Evolutionary conservation across 306 rosid genomes (phyloP), one percentile per base, ranked within the genome.

Genomic region (Begonia fuchsioides): DNA sequence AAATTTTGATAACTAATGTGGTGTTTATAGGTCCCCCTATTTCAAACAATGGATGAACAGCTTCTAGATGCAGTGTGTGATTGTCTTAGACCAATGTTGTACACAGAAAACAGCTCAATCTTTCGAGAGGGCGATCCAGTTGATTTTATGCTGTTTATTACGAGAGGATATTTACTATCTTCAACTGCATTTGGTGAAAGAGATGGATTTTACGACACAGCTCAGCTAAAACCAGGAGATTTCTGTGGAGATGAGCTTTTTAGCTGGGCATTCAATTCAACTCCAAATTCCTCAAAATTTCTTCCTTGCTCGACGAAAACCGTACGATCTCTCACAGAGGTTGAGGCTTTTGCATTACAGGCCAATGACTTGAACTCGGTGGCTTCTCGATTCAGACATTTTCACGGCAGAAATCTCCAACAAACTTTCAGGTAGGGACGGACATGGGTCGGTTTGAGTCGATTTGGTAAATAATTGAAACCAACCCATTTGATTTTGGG

Each of bases 171-270:
- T 35, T 63, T 90, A 0, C 59, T 66, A 8, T 70, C 82, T 10
- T 52, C 47, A 56, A 85, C 84, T 16, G 74, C 87, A 17, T 74
- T 77, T 57, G 92, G 85, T 38, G 90, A 92, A 60, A 75, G 77
- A 63, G 79, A 82, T 12, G 92, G 90, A 63, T 71, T 73, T 63
- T 77, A 79, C 55, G 74, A 75, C 69, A 50, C 71, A 0, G 70
- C 38, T 47, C 54, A 17, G 56, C 78, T 90, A 1, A 79, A 73
- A 38, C 72, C 92, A 19, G 97, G 97, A 35, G 94, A 84, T 20
- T 90, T 90, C 47, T 90, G 97, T 55, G 97, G 97, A 32, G 97
- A 90, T 57, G 95, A 84, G 76, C 94, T 90, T 62, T 71, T 90
- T 15, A 82, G 86, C 39, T 90, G 94, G 97, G 97, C 97, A 6